phyloP scores from a whole-genome alignment of 169 alveolate genomes.

The Cyclospora cayetanensis region DNA sequence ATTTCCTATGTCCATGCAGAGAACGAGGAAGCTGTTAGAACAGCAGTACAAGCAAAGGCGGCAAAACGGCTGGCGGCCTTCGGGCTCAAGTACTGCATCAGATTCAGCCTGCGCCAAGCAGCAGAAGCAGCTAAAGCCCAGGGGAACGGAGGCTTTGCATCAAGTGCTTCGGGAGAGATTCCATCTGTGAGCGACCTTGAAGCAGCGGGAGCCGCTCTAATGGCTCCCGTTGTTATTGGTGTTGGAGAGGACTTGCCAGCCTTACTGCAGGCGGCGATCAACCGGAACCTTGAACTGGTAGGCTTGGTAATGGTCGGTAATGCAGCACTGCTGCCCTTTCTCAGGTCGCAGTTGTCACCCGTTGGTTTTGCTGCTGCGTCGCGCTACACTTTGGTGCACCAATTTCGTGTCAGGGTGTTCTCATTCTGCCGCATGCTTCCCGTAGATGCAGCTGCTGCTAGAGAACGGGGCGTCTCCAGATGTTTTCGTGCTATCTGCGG shows the following conservation, averaged over 20 bases:
- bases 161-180: not conserved
- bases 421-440: not conserved
- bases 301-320: not conserved
- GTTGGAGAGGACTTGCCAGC: slow-evolving; percentile 3
- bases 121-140: not conserved
- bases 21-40: not conserved
- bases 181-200: not conserved
- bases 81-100: not conserved
- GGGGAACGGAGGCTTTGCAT: not conserved
- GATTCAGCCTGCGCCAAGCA: not conserved
- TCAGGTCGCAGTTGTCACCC: not conserved
- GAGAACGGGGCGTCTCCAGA: slow-evolving; percentile 26
- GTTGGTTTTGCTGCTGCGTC: slow-evolving; percentile 2
- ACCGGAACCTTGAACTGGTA: not conserved
- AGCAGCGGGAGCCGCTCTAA: not conserved
- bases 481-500: not conserved
- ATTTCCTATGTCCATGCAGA: not conserved
- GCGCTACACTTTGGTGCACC: not conserved
- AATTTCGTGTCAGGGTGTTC: not conserved
- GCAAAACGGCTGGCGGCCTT: not conserved
- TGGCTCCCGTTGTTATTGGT: not conserved
- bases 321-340: not conserved
- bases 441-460: slow-evolving; percentile 32
- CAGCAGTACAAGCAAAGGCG: not conserved
- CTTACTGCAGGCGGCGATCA: slow-evolving; percentile 13